A percentile compares a stretch with the other conserved stretches of the same genome.
Evolutionary conservation across 805 yeast species (phyloP).

Genomic region (Novakomyces olei): DNA sequence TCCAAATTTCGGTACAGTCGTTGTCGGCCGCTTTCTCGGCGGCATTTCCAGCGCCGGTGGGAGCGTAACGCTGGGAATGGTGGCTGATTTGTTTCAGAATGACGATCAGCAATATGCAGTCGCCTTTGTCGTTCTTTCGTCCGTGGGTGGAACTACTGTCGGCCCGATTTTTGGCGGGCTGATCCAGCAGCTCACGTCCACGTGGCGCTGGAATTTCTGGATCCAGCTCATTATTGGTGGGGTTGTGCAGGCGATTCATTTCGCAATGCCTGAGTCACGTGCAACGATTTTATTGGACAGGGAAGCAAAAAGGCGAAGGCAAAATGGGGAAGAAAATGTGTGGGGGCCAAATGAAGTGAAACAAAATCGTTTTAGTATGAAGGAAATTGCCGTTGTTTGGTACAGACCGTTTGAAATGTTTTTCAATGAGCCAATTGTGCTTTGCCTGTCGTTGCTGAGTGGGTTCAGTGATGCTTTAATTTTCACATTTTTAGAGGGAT

Average conservation of each 20-base stretch:
- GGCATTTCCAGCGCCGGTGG: slow-evolving; percentile 35
- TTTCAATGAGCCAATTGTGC: slow-evolving; percentile 19
- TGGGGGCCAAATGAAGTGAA: slow-evolving; percentile 19
- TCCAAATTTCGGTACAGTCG: slow-evolving; percentile 19
- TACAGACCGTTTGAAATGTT: slow-evolving; percentile 22
- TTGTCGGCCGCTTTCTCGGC: slow-evolving; percentile 24
- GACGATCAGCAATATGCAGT: slow-evolving; percentile 27
- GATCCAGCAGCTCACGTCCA: slow-evolving; percentile 31
- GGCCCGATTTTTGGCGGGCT: slow-evolving; percentile 34
- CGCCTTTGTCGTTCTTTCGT: slow-evolving; percentile 29
- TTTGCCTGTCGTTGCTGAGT: slow-evolving; percentile 19
- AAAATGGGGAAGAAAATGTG: slow-evolving; percentile 17
- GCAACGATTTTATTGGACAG: slow-evolving; percentile 17
- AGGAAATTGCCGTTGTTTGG: slow-evolving; percentile 17
- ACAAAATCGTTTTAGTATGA: slow-evolving; percentile 11
- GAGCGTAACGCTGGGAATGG: slow-evolving; percentile 32
- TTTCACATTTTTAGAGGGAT: slow-evolving; percentile 21
- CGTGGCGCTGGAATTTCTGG: slow-evolving; percentile 42
- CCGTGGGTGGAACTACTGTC: slow-evolving; percentile 29
- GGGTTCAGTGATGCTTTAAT: slow-evolving; percentile 23
- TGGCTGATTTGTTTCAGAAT: slow-evolving; percentile 24
- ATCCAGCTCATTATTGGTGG: slow-evolving; percentile 19
- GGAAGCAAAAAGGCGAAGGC: slow-evolving; percentile 19
- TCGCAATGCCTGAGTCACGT: slow-evolving; percentile 20
- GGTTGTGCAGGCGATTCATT: slow-evolving; percentile 17